These are phyloP conservation scores for Clonostachys rosea DNA, from an alignment of 2,329 filamentous ascomycete species.

Conservation along the genomic window DNA sequence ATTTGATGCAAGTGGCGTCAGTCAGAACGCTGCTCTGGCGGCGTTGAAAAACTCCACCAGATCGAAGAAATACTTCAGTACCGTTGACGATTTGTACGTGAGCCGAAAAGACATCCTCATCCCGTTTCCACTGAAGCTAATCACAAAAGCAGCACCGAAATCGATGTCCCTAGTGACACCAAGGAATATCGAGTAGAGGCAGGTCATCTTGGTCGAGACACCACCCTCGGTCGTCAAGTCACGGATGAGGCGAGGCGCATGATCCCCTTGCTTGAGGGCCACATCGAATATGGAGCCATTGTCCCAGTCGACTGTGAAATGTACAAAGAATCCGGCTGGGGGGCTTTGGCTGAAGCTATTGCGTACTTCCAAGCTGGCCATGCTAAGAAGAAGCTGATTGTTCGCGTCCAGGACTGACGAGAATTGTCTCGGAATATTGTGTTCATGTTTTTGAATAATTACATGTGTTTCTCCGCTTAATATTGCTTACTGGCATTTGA, in stretches of 20 bases:
- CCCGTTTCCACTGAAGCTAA: background rate
- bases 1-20: slow-evolving; percentile 22
- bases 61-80: slow-evolving; percentile 19
- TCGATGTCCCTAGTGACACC: slow-evolving; percentile 11
- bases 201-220: slow-evolving; percentile 12
- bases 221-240: slow-evolving; percentile 6
- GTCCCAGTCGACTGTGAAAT: slow-evolving; percentile 13
- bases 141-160: slow-evolving; percentile 10
- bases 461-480: background rate
- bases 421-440: too few relatives aligned
- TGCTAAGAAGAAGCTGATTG: slow-evolving; percentile 16
- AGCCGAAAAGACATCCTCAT: background rate
- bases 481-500: background rate
- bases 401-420: slow-evolving; percentile 2
- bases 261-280: slow-evolving; percentile 12
- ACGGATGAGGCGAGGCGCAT: slow-evolving; percentile 6
- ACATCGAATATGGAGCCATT: slow-evolving; percentile 13
- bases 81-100: slow-evolving; percentile 25
- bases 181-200: slow-evolving; percentile 14
- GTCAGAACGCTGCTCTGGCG: slow-evolving; percentile 18
- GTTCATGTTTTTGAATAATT: background rate
- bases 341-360: slow-evolving; percentile 11
- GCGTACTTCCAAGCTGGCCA: slow-evolving; percentile 12
- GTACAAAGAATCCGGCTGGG: slow-evolving; percentile 14
- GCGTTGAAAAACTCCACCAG: slow-evolving; percentile 17